These are phyloP conservation scores for Pyronema omphalodes DNA, from an alignment of 495 filamentous ascomycete species.

Conservation along the genomic window DNA sequence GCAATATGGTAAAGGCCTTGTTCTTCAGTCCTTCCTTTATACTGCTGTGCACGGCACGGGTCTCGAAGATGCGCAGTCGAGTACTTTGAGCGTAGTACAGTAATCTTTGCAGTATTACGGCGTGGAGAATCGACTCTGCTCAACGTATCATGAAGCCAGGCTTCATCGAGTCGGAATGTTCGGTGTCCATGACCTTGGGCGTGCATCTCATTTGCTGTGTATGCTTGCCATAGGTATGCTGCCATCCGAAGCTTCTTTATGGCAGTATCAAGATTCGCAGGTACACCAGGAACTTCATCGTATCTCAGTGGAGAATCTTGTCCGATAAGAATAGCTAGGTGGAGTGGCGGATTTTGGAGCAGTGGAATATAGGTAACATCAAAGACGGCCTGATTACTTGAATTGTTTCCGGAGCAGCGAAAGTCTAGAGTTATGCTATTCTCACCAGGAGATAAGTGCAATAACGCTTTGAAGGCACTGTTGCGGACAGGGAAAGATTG, in stretches of 20 bases:
- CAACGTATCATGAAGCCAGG: constrained; percentile 63
- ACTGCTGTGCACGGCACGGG: constrained; percentile 64
- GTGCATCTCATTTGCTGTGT: constrained; percentile 87
- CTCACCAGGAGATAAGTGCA: constrained; percentile 72
- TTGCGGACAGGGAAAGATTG: constrained; percentile 68
- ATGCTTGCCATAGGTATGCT: constrained; percentile 88
- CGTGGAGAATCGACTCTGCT: constrained; percentile 35
- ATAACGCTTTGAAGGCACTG: constrained; percentile 73
- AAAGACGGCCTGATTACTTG: constrained; percentile 44
- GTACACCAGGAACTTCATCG: constrained; percentile 50
- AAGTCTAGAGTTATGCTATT: constrained; percentile 80
- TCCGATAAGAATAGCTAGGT: constrained; percentile 65
- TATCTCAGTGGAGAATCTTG: constrained; percentile 78
- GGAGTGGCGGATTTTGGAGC: constrained; percentile 54
- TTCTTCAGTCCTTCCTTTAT: constrained; percentile 43
- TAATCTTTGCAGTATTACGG: constrained; percentile 74
- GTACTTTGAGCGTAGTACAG: constrained; percentile 63
- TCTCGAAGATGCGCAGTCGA: constrained; percentile 68
- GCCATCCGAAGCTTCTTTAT: constrained; percentile 77
- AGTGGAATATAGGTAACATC: constrained; percentile 71
- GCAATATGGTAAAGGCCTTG: constrained; percentile 60
- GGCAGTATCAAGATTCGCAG: constrained; percentile 41
- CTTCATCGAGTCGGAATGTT: constrained; percentile 77
- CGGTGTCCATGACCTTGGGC: constrained; percentile 67
- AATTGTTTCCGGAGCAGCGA: constrained; percentile 47